Percentiles rank a stretch among this genome's conserved stretches.
phyloP scores from a whole-genome alignment of 768 basidiomycete genomes.

The Rossbeevera mucosa region DNA sequence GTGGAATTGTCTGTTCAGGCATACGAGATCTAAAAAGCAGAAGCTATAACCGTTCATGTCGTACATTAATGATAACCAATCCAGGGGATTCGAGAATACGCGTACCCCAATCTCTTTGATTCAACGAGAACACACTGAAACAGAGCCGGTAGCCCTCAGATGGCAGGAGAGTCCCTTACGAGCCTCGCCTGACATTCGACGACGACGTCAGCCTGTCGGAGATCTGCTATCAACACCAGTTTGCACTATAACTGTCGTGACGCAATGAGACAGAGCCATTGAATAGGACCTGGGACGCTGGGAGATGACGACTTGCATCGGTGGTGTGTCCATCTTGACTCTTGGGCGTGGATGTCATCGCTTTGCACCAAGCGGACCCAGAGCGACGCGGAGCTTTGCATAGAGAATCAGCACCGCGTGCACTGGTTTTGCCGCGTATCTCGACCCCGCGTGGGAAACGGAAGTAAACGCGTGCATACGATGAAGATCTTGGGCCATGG shows the following conservation, averaged over 20 bases:
- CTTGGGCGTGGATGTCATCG: no score
- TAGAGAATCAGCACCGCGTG: neutral
- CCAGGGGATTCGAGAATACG: neutral
- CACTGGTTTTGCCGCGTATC: no score
- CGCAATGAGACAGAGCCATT: neutral
- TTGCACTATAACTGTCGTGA: neutral
- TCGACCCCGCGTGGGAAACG: neutral
- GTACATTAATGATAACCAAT: neutral
- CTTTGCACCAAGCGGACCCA: no score
- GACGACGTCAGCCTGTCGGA: neutral
- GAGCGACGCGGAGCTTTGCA: neutral
- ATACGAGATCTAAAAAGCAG: neutral
- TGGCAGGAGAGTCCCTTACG: neutral
- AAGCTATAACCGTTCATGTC: neutral
- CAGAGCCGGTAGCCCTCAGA: neutral
- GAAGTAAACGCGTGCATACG: neutral
- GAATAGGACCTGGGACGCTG: no score
- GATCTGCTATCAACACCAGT: neutral
- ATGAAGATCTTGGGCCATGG: neutral
- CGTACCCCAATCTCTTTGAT: no score
- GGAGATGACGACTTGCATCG: neutral
- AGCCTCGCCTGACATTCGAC: neutral
- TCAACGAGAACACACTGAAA: neutral
- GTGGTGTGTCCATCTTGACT: neutral
- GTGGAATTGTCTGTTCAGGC: neutral